Evolutionary conservation across 805 yeast species (phyloP).

Genomic region (Yarrowia keelungensis): DNA sequence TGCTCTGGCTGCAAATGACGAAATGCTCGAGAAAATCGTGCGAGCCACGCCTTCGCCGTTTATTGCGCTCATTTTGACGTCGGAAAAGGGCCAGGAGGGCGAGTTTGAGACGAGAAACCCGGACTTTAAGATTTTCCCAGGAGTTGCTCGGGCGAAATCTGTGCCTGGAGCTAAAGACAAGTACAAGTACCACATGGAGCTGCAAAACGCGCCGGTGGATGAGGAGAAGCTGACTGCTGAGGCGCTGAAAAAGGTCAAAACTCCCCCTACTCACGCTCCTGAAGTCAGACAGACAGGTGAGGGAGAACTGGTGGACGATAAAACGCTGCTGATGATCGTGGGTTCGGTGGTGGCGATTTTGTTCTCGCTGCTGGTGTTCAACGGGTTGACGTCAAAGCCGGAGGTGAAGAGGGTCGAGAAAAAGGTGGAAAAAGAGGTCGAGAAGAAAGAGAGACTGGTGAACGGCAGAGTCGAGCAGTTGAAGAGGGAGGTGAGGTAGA

Average conservation of each 20-base stretch:
- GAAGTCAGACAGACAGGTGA: slow-evolving; percentile 11
- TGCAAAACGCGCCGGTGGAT: slow-evolving; percentile 24
- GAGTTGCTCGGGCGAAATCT: not conserved
- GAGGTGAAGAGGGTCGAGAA: not conserved
- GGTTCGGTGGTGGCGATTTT: slow-evolving; percentile 5
- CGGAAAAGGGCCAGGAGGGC: slow-evolving; percentile 47
- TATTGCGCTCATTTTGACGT: slow-evolving; percentile 65
- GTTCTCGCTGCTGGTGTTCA: not conserved
- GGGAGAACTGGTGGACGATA: slow-evolving; percentile 17
- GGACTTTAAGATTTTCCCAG: slow-evolving; percentile 20
- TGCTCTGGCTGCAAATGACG: slow-evolving; percentile 54
- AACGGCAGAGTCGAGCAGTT: slow-evolving; percentile 9
- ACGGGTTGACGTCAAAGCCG: not conserved
- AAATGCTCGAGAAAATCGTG: slow-evolving; percentile 60
- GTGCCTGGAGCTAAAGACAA: slow-evolving; percentile 29
- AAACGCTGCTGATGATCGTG: slow-evolving; percentile 19
- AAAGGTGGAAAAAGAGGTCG: not conserved
- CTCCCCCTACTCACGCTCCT: slow-evolving; percentile 23
- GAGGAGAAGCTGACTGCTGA: slow-evolving; percentile 10
- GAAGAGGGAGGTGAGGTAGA: not conserved
- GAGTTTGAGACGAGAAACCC: slow-evolving; percentile 24
- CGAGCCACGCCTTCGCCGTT: slow-evolving; percentile 78
- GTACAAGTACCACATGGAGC: slow-evolving; percentile 38
- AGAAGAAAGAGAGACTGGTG: not conserved
- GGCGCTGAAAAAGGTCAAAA: slow-evolving; percentile 22